phyloP scores from a whole-genome alignment of 2,329 filamentous ascomycete species.

The Westerdykella sp. region DNA sequence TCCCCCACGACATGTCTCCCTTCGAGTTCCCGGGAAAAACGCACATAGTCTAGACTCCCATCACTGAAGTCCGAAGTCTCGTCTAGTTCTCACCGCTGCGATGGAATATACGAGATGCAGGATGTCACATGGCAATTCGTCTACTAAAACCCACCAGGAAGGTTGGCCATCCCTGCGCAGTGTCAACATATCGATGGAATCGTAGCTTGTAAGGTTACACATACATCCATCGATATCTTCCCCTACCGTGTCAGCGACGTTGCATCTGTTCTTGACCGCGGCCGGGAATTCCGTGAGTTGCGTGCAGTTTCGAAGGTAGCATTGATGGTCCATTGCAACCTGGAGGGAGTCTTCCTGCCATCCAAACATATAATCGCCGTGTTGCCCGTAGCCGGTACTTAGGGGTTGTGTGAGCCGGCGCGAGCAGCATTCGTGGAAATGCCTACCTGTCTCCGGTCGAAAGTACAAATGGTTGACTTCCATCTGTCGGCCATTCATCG shows the following conservation, averaged over 20 bases:
- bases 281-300: conserved; percentile 6
- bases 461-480: conserved; percentile 10
- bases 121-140: neutral
- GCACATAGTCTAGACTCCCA: too few species aligned
- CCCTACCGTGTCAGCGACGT: conserved; percentile 9
- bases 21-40: too few species aligned
- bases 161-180: neutral
- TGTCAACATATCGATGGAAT: neutral
- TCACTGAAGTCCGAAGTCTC: too few species aligned
- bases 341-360: conserved; percentile 13
- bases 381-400: conserved; percentile 42
- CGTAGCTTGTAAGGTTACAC: neutral
- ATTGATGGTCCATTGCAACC: conserved; percentile 11
- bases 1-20: too few species aligned
- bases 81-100: too few species aligned
- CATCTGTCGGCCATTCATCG: conserved; percentile 12
- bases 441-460: conserved; percentile 33
- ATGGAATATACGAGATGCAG: neutral
- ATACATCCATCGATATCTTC: conserved; percentile 17
- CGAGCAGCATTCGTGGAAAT: conserved; percentile 5
- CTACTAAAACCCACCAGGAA: neutral
- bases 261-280: conserved; percentile 11
- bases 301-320: conserved; percentile 13
- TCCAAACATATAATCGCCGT: conserved; percentile 42
- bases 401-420: conserved; percentile 16